Percentiles rank a stretch among this genome's conserved stretches.
Evolutionary conservation across 306 rosid genomes (phyloP).

Genomic region (Datisca glomerata): DNA sequence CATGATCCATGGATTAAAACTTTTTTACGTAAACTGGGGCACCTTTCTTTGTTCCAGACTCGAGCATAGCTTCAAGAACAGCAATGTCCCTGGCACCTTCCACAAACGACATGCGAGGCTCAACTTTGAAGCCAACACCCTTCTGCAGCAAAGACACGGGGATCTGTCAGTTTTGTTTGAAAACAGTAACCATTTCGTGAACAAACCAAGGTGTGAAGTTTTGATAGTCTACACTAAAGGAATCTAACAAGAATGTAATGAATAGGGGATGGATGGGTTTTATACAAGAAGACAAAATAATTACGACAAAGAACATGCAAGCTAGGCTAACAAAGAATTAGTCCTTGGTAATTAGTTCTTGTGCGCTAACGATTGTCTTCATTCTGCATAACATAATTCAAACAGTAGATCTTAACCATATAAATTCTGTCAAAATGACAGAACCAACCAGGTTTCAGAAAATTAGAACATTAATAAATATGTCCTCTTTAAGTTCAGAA

Average conservation of each 20-base stretch:
- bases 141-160: slow-evolving; percentile 30
- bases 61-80: slow-evolving; percentile 86
- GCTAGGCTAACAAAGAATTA: too few species aligned
- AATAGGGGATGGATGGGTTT: too few species aligned
- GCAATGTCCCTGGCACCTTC: slow-evolving; percentile 98
- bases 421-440: neutral
- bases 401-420: neutral
- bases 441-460: too few species aligned
- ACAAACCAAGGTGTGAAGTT: too few species aligned
- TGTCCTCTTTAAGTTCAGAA: too few species aligned
- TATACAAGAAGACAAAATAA: slow-evolving; percentile 2
- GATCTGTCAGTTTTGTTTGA: slow-evolving; percentile 2
- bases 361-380: too few species aligned
- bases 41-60: slow-evolving; percentile 70
- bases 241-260: too few species aligned
- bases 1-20: slow-evolving; percentile 45
- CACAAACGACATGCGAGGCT: slow-evolving; percentile 59
- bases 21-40: slow-evolving; percentile 54
- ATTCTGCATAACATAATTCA: neutral
- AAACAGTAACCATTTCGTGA: too few species aligned
- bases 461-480: too few species aligned
- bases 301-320: neutral
- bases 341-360: too few species aligned
- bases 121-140: slow-evolving; percentile 36
- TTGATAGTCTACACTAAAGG: too few species aligned